A percentile compares a stretch with the other conserved stretches of the same genome.
These are phyloP conservation scores for Eimeria sp. DNA, from an alignment of 169 alveolate genomes.

Conservation along the genomic window DNA sequence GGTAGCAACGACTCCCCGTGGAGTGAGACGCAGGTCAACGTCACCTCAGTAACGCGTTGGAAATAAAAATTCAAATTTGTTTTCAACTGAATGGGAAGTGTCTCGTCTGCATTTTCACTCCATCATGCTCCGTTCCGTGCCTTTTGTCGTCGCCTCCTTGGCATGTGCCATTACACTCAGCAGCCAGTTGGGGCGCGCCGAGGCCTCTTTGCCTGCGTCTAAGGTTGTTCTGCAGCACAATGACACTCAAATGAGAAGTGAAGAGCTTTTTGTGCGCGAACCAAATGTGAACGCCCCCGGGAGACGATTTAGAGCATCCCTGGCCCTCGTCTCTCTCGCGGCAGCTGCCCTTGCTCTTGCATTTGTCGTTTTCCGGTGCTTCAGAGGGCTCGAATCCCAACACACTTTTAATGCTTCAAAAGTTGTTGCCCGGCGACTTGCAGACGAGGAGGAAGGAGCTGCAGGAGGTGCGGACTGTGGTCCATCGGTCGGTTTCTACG, in stretches of 20 bases:
- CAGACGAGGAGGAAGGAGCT: neutral
- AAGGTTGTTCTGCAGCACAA: neutral
- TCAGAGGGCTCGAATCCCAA: neutral
- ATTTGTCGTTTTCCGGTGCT: neutral
- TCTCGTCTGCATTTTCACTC: neutral
- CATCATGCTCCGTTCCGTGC: neutral
- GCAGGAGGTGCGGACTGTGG: neutral
- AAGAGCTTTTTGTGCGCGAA: neutral
- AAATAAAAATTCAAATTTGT: neutral
- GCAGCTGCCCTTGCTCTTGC: neutral
- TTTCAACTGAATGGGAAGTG: neutral
- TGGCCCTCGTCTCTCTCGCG: neutral
- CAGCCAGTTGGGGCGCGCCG: neutral
- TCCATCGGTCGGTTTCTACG: neutral
- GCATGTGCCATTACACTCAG: neutral
- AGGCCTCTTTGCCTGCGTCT: neutral
- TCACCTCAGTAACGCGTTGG: neutral
- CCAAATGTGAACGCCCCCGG: neutral
- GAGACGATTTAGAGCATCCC: neutral
- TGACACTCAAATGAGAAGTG: neutral
- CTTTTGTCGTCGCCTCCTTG: slow-evolving; percentile 1
- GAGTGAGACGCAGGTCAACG: neutral
- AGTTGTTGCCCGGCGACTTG: slow-evolving; percentile 2
- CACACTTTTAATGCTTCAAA: neutral
- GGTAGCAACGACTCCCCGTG: neutral